phyloP scores from a whole-genome alignment of 164 flowering plant species.

The Saururus chinensis region DNA sequence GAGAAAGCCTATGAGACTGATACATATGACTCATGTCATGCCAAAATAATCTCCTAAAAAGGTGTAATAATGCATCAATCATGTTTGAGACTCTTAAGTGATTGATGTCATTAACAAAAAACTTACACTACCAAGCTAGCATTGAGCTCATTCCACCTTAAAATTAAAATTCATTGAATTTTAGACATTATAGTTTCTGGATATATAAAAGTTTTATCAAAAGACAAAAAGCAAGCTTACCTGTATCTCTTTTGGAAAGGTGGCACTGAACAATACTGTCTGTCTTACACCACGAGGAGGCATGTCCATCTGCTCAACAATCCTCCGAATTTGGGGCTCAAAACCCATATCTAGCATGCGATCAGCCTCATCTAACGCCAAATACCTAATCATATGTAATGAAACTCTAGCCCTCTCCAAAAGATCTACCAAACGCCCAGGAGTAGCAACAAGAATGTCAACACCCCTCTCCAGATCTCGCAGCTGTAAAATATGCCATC shows the following conservation, averaged over 20 bases:
- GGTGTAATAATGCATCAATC: too few relatives aligned
- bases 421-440: slow-evolving; percentile 64
- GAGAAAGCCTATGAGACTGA: too few relatives aligned
- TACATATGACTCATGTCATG: too few relatives aligned
- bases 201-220: too few relatives aligned
- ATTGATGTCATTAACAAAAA: too few relatives aligned
- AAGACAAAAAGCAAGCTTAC: slow-evolving; percentile 12
- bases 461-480: slow-evolving; percentile 28
- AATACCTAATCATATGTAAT: slow-evolving; percentile 36
- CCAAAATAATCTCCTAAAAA: too few relatives aligned
- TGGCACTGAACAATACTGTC: slow-evolving; percentile 70
- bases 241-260: slow-evolving; percentile 78
- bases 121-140: too few relatives aligned
- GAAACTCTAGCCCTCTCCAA: slow-evolving; percentile 45
- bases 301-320: slow-evolving; percentile 76
- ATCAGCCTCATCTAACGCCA: slow-evolving; percentile 69
- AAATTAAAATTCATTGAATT: too few relatives aligned
- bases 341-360: slow-evolving; percentile 78
- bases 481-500: neutral
- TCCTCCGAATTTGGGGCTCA: slow-evolving; percentile 38
- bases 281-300: slow-evolving; percentile 63
- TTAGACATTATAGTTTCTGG: neutral
- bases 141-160: too few relatives aligned
- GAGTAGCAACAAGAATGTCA: slow-evolving; percentile 59
- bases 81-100: too few relatives aligned